Evolutionary conservation across 768 basidiomycete species (phyloP), one percentile per base, ranked within the genome.

Genomic region (Cubamyces lactineus): DNA sequence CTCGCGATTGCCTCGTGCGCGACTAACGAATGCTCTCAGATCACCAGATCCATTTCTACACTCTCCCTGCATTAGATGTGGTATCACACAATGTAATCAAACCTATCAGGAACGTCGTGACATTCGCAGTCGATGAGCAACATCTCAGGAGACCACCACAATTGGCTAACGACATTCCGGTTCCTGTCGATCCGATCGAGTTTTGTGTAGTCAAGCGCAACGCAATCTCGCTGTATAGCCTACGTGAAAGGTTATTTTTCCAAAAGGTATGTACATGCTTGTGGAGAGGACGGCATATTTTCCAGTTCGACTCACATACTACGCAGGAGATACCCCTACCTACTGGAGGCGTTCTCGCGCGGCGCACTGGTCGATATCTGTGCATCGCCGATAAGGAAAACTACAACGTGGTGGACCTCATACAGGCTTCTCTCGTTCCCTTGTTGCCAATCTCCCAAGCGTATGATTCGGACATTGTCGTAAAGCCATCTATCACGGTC

Each of bases 401-500:
- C 57, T 98, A 97, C 78, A 86, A 86, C 68, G 78, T 96, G 52
- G 81, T 98, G 54, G 86, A 96, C 74, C 79, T 97, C 24, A 82
- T 85, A n/a, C 82, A 76, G 11, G 86, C 88, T 0, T 85, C 86
- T 0, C 74, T 91, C 16, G 83, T 88, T 26, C 86, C 86, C 4
- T 76, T 97, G 5, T 76, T 97, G 39, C 94, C 94, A 0, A 77
- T 96, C 9, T 89, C 86, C 2, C 95, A 96, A 70, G 85, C 83
- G 0, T 66, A 71, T 9, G 82, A 81, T 2, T 71, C 76, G 2
- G 70, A 74, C 2, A 67, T 66, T 23, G 69, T 69, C 57, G 76
- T 87, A 21, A 84, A 86, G 42, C 92, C 93, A 0, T 84, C 83
- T 24, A 92, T 96, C 50, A 84, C 86, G 1, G 84, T 93, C 23